phyloP scores from a whole-genome alignment of 2,329 filamentous ascomycete genomes.

The Chaetomiaceae sp. region DNA sequence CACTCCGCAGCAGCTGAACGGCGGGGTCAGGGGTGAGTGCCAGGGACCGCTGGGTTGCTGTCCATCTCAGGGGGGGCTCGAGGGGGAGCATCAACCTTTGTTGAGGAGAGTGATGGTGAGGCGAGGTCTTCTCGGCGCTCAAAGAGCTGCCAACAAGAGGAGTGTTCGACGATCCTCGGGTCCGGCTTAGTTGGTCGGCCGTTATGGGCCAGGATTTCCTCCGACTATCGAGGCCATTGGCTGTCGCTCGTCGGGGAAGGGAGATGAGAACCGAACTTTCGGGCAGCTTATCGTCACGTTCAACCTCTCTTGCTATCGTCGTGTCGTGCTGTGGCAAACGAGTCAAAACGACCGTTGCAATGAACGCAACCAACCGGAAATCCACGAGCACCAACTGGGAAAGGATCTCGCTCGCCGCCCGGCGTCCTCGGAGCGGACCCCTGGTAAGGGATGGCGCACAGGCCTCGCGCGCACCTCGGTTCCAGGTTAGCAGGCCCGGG shows the following conservation, averaged over 20 bases:
- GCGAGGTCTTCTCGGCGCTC: no score
- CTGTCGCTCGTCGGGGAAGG: background rate
- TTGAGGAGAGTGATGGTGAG: no score
- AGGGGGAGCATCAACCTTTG: no score
- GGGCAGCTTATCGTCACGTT: background rate
- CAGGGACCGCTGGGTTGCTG: no score
- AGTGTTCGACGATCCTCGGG: background rate
- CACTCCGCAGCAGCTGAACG: background rate
- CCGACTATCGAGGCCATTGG: background rate
- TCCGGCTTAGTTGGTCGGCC: background rate
- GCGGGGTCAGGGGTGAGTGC: background rate
- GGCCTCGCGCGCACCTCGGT: slow-evolving; percentile 2
- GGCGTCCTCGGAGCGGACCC: slow-evolving; percentile 6
- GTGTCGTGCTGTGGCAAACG: no score
- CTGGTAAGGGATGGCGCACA: slow-evolving; percentile 7
- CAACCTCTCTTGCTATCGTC: background rate
- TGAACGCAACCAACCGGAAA: no score
- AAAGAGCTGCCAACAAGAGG: background rate
- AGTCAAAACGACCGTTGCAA: no score
- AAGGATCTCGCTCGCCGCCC: background rate
- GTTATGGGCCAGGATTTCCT: background rate
- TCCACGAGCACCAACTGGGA: no score
- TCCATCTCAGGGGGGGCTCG: no score
- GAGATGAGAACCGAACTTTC: background rate
- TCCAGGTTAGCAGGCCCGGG: background rate